phyloP scores from a whole-genome alignment of 140 eudicot genomes.

The Cichorium intybus region DNA sequence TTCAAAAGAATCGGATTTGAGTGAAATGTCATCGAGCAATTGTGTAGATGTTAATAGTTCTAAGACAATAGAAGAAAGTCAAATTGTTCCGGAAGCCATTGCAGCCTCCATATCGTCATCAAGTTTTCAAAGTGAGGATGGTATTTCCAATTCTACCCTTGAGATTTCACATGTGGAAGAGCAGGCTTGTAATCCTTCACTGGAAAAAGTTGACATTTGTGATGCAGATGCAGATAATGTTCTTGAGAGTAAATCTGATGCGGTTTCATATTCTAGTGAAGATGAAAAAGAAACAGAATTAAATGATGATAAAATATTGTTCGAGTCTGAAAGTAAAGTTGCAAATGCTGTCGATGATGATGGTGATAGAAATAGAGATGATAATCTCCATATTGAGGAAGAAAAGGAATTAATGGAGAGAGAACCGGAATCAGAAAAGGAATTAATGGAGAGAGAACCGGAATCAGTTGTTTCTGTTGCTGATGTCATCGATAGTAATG shows the following conservation, averaged over 20 bases:
- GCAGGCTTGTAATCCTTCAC: constrained; percentile 22
- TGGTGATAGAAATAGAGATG: neutral
- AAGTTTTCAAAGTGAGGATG: constrained; percentile 15
- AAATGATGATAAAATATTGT: constrained; percentile 27
- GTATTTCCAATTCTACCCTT: constrained; percentile 26
- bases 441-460: constrained; percentile 12
- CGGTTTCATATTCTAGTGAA: constrained; percentile 21
- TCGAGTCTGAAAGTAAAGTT: constrained; percentile 16
- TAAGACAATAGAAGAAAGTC: constrained; percentile 25
- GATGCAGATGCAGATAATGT: constrained; percentile 20
- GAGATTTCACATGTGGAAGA: constrained; percentile 29
- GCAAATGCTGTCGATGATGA: constrained; percentile 20
- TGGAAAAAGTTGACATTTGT: constrained; percentile 23
- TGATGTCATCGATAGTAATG: constrained; percentile 10
- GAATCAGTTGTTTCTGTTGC: constrained; percentile 4
- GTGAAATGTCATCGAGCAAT: constrained; percentile 21
- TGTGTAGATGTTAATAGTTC: constrained; percentile 15
- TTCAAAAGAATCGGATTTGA: constrained; percentile 26
- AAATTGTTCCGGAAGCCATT: constrained; percentile 19
- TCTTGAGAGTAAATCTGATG: constrained; percentile 32
- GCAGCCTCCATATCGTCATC: constrained; percentile 13
- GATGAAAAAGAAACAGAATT: constrained; percentile 18
- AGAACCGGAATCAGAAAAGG: constrained; percentile 12
- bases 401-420: constrained; percentile 12
- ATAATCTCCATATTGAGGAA: constrained; percentile 10